Conservation (phyloP, 768 basidiomycete genomes). For the Pulveroboletus ravenelii region DNA sequence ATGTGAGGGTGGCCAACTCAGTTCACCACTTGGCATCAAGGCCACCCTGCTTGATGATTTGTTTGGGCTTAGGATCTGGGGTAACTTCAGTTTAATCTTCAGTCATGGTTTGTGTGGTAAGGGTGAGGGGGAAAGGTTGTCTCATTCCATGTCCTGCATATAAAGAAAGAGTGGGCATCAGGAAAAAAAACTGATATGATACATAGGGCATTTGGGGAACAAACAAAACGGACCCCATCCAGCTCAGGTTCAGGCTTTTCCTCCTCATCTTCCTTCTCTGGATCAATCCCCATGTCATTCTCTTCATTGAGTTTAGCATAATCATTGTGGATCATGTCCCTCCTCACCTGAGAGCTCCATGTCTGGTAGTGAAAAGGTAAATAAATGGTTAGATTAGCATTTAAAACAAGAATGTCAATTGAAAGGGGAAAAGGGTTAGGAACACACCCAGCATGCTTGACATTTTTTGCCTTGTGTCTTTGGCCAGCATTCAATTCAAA, state of each 20-base stretch:
- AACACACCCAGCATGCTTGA: no score
- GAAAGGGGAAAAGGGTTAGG: no score
- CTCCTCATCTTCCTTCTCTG: slow-evolving; percentile 31
- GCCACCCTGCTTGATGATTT: slow-evolving; percentile 28
- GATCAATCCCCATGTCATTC: slow-evolving; percentile 34
- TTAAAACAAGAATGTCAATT: no score
- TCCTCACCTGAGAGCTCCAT: no score
- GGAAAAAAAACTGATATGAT: no score
- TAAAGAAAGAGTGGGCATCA: not conserved
- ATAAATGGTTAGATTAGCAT: no score
- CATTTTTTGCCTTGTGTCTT: no score
- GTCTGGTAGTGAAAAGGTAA: no score
- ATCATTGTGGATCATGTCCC: slow-evolving; percentile 22
- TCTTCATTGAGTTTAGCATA: slow-evolving; percentile 11
- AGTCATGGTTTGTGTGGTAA: slow-evolving; percentile 39
- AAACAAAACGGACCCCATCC: slow-evolving; percentile 4
- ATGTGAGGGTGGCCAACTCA: slow-evolving; percentile 20
- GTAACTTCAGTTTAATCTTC: slow-evolving; percentile 60
- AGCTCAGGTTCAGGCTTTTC: slow-evolving; percentile 12
- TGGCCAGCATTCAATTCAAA: no score
- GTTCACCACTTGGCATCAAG: slow-evolving; percentile 22
- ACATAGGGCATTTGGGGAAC: no score
- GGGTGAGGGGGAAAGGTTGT: slow-evolving; percentile 32
- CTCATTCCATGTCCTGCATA: slow-evolving; percentile 30
- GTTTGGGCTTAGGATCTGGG: slow-evolving; percentile 33